phyloP scores from a whole-genome alignment of 768 basidiomycete genomes.

The Melanogaster broomeanus region DNA sequence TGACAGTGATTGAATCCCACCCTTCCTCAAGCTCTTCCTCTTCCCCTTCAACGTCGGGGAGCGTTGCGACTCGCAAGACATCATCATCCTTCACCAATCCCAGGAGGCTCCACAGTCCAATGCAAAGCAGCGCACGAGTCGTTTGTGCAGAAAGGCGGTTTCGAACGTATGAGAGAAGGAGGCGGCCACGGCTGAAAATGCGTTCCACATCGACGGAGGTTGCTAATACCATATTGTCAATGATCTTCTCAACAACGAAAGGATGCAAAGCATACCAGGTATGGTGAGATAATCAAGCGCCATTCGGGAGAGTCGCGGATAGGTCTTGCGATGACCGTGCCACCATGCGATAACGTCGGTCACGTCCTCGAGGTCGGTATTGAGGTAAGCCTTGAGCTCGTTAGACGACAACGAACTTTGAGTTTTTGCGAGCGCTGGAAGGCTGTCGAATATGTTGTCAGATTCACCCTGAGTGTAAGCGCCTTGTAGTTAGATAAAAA shows the following conservation, averaged over 20 bases:
- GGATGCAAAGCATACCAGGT: too few species aligned
- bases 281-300: too few species aligned
- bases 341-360: too few species aligned
- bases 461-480: too few species aligned
- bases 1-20: too few species aligned
- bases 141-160: slow-evolving; percentile 26
- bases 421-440: not conserved
- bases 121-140: slow-evolving; percentile 32
- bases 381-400: too few species aligned
- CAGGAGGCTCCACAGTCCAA: slow-evolving; percentile 30
- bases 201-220: slow-evolving; percentile 34
- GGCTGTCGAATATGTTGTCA: slow-evolving; percentile 1
- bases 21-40: too few species aligned
- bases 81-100: slow-evolving; percentile 27
- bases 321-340: too few species aligned
- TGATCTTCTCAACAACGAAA: too few species aligned
- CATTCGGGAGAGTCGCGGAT: too few species aligned
- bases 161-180: slow-evolving; percentile 26
- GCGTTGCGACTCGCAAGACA: slow-evolving; percentile 7
- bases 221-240: slow-evolving; percentile 14
- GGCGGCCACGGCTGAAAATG: slow-evolving; percentile 26
- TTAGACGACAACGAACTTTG: not conserved
- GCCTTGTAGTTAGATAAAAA: too few species aligned
- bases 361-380: too few species aligned
- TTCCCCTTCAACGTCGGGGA: slow-evolving; percentile 1